Conservation (phyloP, 2,329 filamentous ascomycete genomes). For the Teratosphaeria pseudoeucalypti region DNA sequence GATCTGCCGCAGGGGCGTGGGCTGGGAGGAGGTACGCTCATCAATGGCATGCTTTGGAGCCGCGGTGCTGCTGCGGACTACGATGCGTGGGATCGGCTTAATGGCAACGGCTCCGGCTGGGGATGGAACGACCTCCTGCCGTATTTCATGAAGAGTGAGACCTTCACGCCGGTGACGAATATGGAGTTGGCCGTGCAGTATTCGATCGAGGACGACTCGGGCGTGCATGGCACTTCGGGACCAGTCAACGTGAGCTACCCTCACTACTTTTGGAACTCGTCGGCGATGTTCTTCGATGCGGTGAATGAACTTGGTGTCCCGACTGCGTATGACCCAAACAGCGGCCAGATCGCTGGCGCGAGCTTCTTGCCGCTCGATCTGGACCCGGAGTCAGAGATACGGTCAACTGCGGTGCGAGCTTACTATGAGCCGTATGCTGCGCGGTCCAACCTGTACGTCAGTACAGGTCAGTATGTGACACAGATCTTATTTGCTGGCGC, state of each 20-base stretch:
- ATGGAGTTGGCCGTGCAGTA: slow-evolving; percentile 25
- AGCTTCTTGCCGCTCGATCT: slow-evolving; percentile 29
- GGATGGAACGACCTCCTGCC: slow-evolving; percentile 40
- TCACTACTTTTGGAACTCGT: slow-evolving; percentile 28
- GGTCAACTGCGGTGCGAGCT: slow-evolving; percentile 31
- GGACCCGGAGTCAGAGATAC: slow-evolving; percentile 27
- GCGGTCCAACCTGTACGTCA: slow-evolving; percentile 28
- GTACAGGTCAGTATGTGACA: slow-evolving; percentile 27
- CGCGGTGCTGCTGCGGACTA: slow-evolving; percentile 39
- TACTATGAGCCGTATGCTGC: slow-evolving; percentile 28
- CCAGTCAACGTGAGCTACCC: slow-evolving; percentile 42
- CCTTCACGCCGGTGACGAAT: slow-evolving; percentile 22
- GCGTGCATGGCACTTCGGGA: slow-evolving; percentile 34
- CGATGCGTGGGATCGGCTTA: slow-evolving; percentile 46
- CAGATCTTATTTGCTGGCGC: slow-evolving; percentile 22
- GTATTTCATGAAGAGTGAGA: slow-evolving; percentile 29
- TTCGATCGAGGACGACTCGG: slow-evolving; percentile 30
- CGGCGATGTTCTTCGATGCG: slow-evolving; percentile 26
- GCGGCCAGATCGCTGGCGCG: slow-evolving; percentile 27
- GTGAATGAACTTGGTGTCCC: slow-evolving; percentile 27
- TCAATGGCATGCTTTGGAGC: slow-evolving; percentile 27
- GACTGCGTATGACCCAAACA: slow-evolving; percentile 28
- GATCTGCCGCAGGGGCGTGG: slow-evolving; percentile 19
- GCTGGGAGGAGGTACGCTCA: slow-evolving; percentile 24
- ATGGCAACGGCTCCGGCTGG: slow-evolving; percentile 40